Base-by-base conservation (phyloP, 148 eudicot genomes). In the Fagopyrum homotropicum region DNA sequence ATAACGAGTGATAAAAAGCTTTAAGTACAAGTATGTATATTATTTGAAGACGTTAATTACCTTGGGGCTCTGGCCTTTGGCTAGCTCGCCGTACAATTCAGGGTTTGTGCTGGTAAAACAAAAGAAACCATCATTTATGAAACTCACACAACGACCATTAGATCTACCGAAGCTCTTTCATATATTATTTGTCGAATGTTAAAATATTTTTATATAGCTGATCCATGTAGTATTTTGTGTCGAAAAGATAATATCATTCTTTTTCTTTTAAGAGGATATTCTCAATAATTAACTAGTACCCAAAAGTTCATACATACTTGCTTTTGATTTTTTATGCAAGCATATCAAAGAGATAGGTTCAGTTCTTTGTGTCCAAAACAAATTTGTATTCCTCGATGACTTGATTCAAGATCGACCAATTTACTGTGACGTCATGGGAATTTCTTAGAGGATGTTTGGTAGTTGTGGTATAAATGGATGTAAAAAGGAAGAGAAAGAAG, bases 31-130 rank as follows among this genome's bases (percentile, higher is more conserved):
- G 40, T 35, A 35, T 35, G 3, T 35, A 35, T 35, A 35, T 35
- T 35, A 35, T 35, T 35, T 35, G 2, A 35, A 35, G 2, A 35
- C 40, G 40, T 35, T 35, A 19, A 22, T 2, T 71, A 72, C 74
- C 74, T 72, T 87, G 79, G 90, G 93, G 82, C 82, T 80, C 74
- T 89, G 93, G 75, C 93, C 90, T 72, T 81, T 80, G 75, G 90
- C 77, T 15, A 89, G 89, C 52, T 87, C 87, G 11, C 76, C 84
- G 26, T 61, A 84, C 82, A 87, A 75, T n/a, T 81, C 87, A 52
- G 93, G 90, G 8, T 87, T 85, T 70, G 79, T 87, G 68, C 90
- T 87, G 85, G 46, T 59, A 64, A 29, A 50, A 49, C 52, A 11
- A 51, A 51, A 51, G 56, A 14, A 14, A 14, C 4, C n/a, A 51